Evolutionary conservation across 192 early-diverging fungal genomes (phyloP), one percentile per base, ranked within the genome.

Genomic region (Coemansia sp.): DNA sequence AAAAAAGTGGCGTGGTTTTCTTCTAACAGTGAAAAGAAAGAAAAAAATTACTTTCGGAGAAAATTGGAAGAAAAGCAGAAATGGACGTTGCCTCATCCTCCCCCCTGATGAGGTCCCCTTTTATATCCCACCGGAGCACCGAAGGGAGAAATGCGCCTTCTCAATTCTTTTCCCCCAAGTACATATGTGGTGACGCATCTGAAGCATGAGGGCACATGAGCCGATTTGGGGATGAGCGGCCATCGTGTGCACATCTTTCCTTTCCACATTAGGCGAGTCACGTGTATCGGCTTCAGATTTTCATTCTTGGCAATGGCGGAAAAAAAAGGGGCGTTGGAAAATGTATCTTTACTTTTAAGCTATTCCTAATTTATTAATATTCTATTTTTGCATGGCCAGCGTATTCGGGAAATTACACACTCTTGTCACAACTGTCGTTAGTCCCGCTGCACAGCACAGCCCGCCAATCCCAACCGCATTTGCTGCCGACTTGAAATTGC

Each of bases 391-490:
- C 31, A 79, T 79, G 76, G 33, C 76, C 2, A 58, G 76, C 34
- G 76, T 79, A 7, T 66, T 79, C 16, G 76, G 60, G 39, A 79
- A 73, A 58, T 68, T 79, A 1, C 77, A 79, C 33, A 57, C 68
- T 8, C 69, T 79, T 18, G 72, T 79, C 39, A 63, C 67, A 60
- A 72, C 57, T 43, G 66, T 33, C 20, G 58, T 68, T 16, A 71
- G 69, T 60, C 55, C 64, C 6, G 3, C 62, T 4, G 41, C 55
- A 27, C 68, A 69, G 68, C 64, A 33, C 49, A 46, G 36, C 39
- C 31, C 63, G 24, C 46, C 40, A 27, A 38, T 61, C 11, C 50
- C 46, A 9, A 49, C 62, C n/a, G n/a, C 69, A 33, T 24, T 24
- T 34, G 41, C 38, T 61, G 47, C 61, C 2, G 55, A 33, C 24